Base-by-base conservation (phyloP, 2,329 filamentous ascomycete species). In the Colletotrichum gloeosporioides region DNA sequence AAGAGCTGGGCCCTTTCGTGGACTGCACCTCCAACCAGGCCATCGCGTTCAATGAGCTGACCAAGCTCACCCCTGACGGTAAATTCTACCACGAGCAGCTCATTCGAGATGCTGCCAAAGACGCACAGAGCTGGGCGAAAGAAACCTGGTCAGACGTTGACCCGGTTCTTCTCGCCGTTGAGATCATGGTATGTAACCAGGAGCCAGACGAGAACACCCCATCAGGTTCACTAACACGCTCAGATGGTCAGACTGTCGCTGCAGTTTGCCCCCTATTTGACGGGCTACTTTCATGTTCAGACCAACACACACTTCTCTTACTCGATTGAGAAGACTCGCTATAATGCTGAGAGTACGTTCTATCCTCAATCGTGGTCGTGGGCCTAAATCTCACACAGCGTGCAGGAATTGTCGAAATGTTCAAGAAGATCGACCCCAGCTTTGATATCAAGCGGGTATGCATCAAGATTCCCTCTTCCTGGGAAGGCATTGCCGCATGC, bases 391-490 rank as follows among this genome's bases (percentile, higher is more conserved):
- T 64, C 10, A 39, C 62, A 25, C 62, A 16, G 32, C n/a, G 6
- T 25, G 9, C 59, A 92, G 90, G 90, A 69, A 88, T 92, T 49
- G 81, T 89, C 22, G 82, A 85, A 7, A 84, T 90, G 36, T 89
- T 89, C 80, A 83, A 84, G 63, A 80, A 84, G 63, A 78, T 91
- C 15, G 84, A 86, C 4, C 86, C 87, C 0, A 77, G 78, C 2
- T 86, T 90, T 69, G 86, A 90, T 71, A 77, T 82, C 4, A 85
- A 85, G 10, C 86, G 91, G 34, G 84, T 93, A 31, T 93, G 90
- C 77, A 91, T 93, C 83, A 93, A 93, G 80, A 89, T 94, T 55
- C 90, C 91, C 0, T 86, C 88, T 9, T 93, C 91, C 0, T 93
- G 90, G 88, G 91, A 93, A 79, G 92, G 92, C 2, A 84, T 94